Evolutionary conservation across 2,329 filamentous ascomycete species (phyloP).

Genomic region (Sclerotinia glacialis): DNA sequence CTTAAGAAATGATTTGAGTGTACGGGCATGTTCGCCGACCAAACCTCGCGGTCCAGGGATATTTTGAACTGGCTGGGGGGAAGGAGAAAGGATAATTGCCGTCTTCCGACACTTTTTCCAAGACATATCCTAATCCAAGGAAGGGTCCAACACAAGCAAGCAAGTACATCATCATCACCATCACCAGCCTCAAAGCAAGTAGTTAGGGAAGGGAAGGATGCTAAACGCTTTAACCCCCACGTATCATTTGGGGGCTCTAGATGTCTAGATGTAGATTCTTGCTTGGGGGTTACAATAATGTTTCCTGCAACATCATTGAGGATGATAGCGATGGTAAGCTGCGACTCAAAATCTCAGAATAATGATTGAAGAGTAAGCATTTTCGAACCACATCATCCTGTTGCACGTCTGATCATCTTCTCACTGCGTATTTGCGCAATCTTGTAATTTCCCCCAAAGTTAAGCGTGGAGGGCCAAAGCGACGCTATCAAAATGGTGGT

Average conservation of each 20-base stretch:
- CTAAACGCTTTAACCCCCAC: constrained; percentile 4
- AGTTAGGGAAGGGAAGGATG: not conserved
- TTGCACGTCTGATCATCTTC: constrained; percentile 3
- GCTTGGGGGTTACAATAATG: not conserved
- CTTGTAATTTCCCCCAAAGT: constrained; percentile 12
- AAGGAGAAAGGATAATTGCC: constrained; percentile 7
- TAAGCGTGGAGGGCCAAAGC: constrained; percentile 14
- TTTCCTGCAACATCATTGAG: not conserved
- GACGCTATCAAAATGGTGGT: constrained; percentile 6
- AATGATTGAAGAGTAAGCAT: not conserved
- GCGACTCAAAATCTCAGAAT: not conserved
- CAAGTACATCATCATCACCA: too few species aligned
- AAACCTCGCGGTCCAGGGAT: constrained; percentile 15
- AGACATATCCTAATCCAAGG: constrained; percentile 13
- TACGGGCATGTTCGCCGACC: constrained; percentile 19
- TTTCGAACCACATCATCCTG: not conserved
- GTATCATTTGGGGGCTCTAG: not conserved
- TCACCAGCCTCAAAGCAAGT: not conserved
- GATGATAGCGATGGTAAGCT: not conserved
- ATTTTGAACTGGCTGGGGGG: constrained; percentile 6
- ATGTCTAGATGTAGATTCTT: constrained; percentile 9
- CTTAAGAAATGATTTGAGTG: not conserved
- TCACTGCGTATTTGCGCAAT: not conserved
- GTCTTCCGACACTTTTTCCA: not conserved
- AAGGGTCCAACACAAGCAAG: not conserved